These are phyloP conservation scores for Leccinum proximum DNA, from an alignment of 1,284 basidiomycete genomes.

Conservation along the genomic window DNA sequence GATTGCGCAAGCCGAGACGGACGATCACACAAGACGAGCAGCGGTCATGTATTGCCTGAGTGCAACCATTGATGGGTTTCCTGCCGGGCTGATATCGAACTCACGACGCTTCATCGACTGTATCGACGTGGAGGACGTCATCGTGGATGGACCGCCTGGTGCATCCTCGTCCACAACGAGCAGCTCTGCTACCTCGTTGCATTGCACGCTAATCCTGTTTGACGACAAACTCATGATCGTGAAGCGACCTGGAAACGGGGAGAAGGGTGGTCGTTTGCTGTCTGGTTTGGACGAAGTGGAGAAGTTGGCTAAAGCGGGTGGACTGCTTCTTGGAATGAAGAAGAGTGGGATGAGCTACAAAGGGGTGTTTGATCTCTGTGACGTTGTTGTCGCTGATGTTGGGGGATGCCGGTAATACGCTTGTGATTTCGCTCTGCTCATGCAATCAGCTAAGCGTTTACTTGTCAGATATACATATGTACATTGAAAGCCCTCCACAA, in stretches of 20 bases:
- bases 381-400: slow-evolving; percentile 81
- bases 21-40: slow-evolving; percentile 88
- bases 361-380: slow-evolving; percentile 83
- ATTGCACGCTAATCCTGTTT: slow-evolving; percentile 92
- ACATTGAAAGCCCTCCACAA: slow-evolving; percentile 75
- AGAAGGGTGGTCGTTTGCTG: slow-evolving; percentile 70
- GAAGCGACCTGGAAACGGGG: slow-evolving; percentile 76
- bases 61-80: slow-evolving; percentile 88
- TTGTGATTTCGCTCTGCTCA: slow-evolving; percentile 7
- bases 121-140: slow-evolving; percentile 90
- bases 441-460: slow-evolving; percentile 11
- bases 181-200: slow-evolving; percentile 46
- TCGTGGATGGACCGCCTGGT: slow-evolving; percentile 46
- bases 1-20: slow-evolving; percentile 92
- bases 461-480: slow-evolving; percentile 76
- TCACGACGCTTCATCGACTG: slow-evolving; percentile 90
- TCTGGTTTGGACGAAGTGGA: slow-evolving; percentile 88
- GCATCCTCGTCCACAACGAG: slow-evolving; percentile 42
- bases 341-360: slow-evolving; percentile 85
- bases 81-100: slow-evolving; percentile 83
- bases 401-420: slow-evolving; percentile 70
- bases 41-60: slow-evolving; percentile 88
- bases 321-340: slow-evolving; percentile 57
- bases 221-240: slow-evolving; percentile 93
- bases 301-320: slow-evolving; percentile 66